Conservation (phyloP, 192 early-diverging fungal genomes). For the Mortierella hygrophila region DNA sequence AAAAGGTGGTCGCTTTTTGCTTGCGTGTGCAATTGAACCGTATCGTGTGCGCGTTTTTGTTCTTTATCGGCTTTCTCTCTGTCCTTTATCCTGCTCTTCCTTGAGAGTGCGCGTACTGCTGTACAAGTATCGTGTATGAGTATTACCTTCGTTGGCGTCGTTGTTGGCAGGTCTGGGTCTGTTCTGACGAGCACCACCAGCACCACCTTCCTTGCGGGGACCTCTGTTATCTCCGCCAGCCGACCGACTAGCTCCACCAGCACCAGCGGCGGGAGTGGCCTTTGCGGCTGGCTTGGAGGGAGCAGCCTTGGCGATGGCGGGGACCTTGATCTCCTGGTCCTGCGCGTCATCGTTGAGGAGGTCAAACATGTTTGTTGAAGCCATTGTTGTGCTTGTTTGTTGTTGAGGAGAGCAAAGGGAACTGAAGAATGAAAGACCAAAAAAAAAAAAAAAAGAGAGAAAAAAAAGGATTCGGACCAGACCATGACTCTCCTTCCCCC, state of each 20-base stretch:
- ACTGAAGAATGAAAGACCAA: not conserved
- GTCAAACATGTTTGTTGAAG: conserved; percentile 75
- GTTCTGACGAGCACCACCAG: conserved; percentile 43
- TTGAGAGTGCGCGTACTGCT: not conserved
- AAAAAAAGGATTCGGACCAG: not conserved
- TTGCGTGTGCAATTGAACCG: not conserved
- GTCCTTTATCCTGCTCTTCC: not conserved
- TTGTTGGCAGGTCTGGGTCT: conserved; percentile 27
- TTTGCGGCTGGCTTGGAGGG: conserved; percentile 33
- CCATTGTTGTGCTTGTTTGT: conserved; percentile 28
- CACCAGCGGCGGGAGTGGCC: conserved; percentile 25
- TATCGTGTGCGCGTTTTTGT: conserved; percentile 3
- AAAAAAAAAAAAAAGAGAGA: not conserved
- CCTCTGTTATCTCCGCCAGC: conserved; percentile 26
- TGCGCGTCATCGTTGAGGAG: conserved; percentile 74
- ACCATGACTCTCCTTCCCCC: not conserved
- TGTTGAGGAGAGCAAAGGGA: conserved; percentile 3
- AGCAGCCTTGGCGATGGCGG: conserved; percentile 55
- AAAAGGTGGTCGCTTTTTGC: not conserved
- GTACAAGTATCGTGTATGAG: not conserved
- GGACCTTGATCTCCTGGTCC: conserved; percentile 59
- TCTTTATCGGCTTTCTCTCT: not conserved
- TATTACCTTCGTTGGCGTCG: conserved; percentile 31
- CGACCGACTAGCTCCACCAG: conserved; percentile 6
- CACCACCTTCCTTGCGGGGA: conserved; percentile 46